Evolutionary conservation across 2,329 filamentous ascomycete species (phyloP).

Genomic region (Botrytis porri): DNA sequence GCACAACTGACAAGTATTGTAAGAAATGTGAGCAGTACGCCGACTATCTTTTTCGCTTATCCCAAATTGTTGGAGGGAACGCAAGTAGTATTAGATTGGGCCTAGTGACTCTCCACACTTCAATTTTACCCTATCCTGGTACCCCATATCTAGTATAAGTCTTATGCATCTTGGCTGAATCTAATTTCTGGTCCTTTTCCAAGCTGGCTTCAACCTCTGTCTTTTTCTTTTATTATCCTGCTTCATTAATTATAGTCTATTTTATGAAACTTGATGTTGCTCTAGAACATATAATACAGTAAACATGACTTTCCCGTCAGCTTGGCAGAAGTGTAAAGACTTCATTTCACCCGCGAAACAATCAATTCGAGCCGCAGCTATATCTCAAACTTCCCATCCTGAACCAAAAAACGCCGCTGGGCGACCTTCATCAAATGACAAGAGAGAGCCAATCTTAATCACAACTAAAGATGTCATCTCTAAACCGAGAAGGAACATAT

Average conservation of each 20-base stretch:
- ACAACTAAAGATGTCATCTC: not conserved
- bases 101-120: not conserved
- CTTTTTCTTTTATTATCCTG: not conserved
- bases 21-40: not conserved
- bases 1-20: not conserved
- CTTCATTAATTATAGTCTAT: not conserved
- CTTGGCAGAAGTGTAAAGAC: not conserved
- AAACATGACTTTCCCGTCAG: not conserved
- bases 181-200: not conserved
- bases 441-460: not conserved
- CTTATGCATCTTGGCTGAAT: not conserved
- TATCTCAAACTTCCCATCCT: not conserved
- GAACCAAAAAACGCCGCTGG: not conserved
- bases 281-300: not conserved
- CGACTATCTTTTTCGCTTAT: not conserved
- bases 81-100: not conserved
- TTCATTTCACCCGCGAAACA: not conserved
- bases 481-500: not conserved
- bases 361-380: not conserved
- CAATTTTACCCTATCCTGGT: not conserved
- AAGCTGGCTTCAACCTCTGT: not conserved
- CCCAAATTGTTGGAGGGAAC: not conserved
- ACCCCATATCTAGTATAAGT: not conserved
- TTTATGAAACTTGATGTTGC: not conserved
- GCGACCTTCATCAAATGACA: not conserved